phyloP scores from a whole-genome alignment of 2,329 filamentous ascomycete species.

The Aspergillus ibericus region DNA sequence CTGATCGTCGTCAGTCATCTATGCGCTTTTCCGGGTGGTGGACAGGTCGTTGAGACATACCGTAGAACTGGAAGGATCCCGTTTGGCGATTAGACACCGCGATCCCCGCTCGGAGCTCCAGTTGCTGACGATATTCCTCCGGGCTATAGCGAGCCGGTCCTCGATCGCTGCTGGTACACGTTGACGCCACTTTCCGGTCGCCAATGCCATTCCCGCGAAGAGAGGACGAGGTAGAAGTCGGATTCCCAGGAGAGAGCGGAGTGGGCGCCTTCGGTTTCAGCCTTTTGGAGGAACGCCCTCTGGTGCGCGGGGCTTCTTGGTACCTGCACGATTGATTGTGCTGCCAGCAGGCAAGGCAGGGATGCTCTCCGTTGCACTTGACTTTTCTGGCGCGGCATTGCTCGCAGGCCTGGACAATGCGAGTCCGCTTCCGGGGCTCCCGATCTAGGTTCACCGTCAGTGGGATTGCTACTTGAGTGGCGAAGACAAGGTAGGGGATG shows the following conservation, averaged over 20 bases:
- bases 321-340: neutral
- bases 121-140: neutral
- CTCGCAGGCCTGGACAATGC: neutral
- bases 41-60: neutral
- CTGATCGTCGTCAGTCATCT: neutral
- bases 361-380: neutral
- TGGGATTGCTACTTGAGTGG: no score
- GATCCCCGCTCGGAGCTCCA: constrained; percentile 8
- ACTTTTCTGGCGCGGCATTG: neutral
- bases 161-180: neutral
- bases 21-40: no score
- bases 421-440: neutral
- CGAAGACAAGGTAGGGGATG: no score
- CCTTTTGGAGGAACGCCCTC: neutral
- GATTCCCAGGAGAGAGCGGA: neutral
- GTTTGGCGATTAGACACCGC: constrained; percentile 6
- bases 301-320: neutral
- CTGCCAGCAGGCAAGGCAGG: neutral
- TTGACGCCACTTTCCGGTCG: neutral
- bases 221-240: neutral
- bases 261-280: no score
- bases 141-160: neutral
- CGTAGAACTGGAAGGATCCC: constrained; percentile 11
- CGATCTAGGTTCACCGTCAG: neutral
- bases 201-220: neutral